Percentiles rank a stretch among this genome's conserved stretches.
Conservation (phyloP, 1,284 basidiomycete species). For the Austroboletus rostrupii region DNA sequence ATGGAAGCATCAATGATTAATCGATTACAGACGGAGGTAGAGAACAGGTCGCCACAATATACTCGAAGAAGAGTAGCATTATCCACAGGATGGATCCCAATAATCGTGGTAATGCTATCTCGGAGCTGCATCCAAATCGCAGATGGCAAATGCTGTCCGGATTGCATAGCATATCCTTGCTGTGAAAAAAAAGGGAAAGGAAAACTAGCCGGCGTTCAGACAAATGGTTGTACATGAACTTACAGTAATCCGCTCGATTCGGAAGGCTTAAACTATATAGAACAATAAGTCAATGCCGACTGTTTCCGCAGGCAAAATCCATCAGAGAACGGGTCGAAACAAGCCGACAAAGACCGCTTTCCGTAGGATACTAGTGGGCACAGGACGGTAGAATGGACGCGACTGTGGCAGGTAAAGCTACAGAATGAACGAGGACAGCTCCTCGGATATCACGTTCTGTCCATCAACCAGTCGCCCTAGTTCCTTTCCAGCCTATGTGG, state of each 20-base stretch:
- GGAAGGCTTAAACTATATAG: too few relatives aligned
- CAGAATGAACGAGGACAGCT: conserved; percentile 21
- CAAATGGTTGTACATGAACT: background rate
- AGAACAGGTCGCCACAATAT: conserved; percentile 10
- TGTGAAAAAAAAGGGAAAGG: too few relatives aligned
- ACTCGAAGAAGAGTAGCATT: background rate
- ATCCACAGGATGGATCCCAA: conserved; percentile 21
- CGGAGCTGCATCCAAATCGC: too few relatives aligned
- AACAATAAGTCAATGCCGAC: too few relatives aligned
- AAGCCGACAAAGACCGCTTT: background rate
- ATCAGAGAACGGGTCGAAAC: background rate
- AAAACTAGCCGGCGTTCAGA: background rate
- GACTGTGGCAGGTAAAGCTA: conserved; percentile 3
- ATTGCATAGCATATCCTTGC: too few relatives aligned
- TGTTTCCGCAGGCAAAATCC: background rate
- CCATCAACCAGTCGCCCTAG: conserved; percentile 56
- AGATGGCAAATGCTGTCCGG: too few relatives aligned
- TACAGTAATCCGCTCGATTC: background rate
- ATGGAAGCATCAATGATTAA: conserved; percentile 8
- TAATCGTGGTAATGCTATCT: background rate
- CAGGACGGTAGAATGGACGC: conserved; percentile 1
- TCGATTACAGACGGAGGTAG: conserved; percentile 4
- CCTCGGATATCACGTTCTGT: conserved; percentile 28
- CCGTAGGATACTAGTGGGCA: conserved; percentile 1
- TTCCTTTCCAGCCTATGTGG: conserved; percentile 45